A percentile compares a stretch with the other conserved stretches of the same genome.
These are phyloP conservation scores for Mycena maculata DNA, from an alignment of 768 basidiomycete species.

Conservation along the genomic window DNA sequence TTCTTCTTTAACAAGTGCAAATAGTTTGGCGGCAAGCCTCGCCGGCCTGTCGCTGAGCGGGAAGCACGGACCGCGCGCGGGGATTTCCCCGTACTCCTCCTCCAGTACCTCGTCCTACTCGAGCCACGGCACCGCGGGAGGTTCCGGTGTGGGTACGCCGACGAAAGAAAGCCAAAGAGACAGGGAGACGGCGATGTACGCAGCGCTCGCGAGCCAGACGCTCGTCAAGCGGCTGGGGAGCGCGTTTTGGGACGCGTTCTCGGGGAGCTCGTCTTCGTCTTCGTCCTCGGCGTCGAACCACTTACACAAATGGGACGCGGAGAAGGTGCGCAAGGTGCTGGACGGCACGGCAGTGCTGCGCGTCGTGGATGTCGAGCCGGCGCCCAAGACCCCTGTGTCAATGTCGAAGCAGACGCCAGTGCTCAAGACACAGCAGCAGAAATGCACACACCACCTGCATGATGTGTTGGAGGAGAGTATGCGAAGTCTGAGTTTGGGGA, in stretches of 20 bases:
- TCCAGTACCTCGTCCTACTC: conserved; percentile 30
- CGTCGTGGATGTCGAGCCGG: conserved; percentile 79
- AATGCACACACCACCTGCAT: background rate
- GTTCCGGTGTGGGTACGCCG: too few relatives aligned
- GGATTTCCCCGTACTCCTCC: too few relatives aligned
- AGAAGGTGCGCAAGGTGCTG: conserved; percentile 84
- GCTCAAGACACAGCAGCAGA: too few relatives aligned
- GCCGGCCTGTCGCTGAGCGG: conserved; percentile 52
- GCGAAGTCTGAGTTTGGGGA: conserved; percentile 56
- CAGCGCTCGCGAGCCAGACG: conserved; percentile 84
- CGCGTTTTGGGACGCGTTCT: conserved; percentile 93
- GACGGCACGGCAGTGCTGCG: conserved; percentile 85
- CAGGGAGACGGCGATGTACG: conserved; percentile 66
- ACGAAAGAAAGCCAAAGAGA: conserved; percentile 48
- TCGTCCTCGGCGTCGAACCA: too few relatives aligned
- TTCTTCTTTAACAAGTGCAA: too few relatives aligned
- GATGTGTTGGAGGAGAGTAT: conserved; percentile 58
- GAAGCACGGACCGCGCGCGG: conserved; percentile 51
- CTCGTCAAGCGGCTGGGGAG: conserved; percentile 74
- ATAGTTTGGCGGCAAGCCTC: conserved; percentile 23
- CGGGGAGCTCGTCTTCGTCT: conserved; percentile 54
- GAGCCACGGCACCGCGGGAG: conserved; percentile 34
- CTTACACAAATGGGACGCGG: conserved; percentile 79
- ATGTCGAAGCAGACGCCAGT: background rate
- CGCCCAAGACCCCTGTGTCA: too few relatives aligned